Evolutionary conservation across 1,139 yeast species (phyloP).

Genomic region (Candida glucosophila): DNA sequence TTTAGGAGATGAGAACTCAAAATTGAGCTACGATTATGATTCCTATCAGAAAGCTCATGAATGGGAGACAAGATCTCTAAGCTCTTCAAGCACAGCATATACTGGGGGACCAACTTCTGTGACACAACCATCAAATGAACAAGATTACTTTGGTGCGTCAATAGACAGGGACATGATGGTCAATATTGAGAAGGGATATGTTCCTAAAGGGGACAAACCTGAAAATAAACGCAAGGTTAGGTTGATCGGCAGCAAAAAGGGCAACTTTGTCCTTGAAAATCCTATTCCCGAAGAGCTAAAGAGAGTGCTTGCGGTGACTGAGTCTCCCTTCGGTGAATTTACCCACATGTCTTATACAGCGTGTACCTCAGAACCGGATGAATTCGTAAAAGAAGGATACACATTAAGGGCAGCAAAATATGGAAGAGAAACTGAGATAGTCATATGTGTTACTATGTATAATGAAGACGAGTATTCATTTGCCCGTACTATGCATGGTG

Average conservation of each 20-base stretch:
- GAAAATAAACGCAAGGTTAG: conserved; percentile 45
- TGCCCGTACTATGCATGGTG: conserved; percentile 89
- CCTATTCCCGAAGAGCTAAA: conserved; percentile 85
- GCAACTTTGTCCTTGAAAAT: conserved; percentile 81
- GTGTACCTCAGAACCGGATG: conserved; percentile 83
- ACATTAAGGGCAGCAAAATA: conserved; percentile 75
- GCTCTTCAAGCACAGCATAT: conserved; percentile 33
- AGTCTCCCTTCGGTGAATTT: conserved; percentile 74
- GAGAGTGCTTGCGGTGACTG: conserved; percentile 71
- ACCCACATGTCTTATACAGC: conserved; percentile 94
- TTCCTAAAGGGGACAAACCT: conserved; percentile 29
- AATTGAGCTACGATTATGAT: conserved; percentile 29
- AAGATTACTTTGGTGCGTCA: conserved; percentile 35
- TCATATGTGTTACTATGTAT: conserved; percentile 90
- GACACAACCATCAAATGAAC: conserved; percentile 14
- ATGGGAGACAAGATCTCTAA: conserved; percentile 25
- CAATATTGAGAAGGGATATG: conserved; percentile 29
- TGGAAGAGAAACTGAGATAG: conserved; percentile 83
- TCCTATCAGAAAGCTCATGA: conserved; percentile 30
- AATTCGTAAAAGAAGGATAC: conserved; percentile 72
- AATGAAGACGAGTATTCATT: conserved; percentile 85
- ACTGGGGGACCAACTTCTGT: conserved; percentile 24
- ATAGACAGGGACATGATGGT: conserved; percentile 41
- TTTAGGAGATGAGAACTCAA: conserved; percentile 12
- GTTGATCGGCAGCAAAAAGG: conserved; percentile 51